A percentile compares a stretch with the other conserved stretches of the same genome.
Evolutionary conservation across 108 stramenopile species (phyloP).

Genomic region (Skeletonema potamos): DNA sequence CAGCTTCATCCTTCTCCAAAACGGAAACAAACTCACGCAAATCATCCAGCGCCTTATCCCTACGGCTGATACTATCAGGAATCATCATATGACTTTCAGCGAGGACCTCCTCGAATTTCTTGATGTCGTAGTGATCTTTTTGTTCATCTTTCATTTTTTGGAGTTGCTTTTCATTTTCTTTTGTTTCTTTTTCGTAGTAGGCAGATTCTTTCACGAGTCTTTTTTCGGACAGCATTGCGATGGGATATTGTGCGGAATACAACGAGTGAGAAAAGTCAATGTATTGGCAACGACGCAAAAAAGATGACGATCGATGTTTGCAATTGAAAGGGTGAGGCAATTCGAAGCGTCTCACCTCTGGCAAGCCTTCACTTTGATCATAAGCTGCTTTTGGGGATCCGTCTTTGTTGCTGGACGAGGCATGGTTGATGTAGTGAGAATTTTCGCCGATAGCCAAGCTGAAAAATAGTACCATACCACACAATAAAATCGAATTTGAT

Average conservation of each 20-base stretch:
- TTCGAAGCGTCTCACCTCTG: slow-evolving; percentile 68
- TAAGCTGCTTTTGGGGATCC: slow-evolving; percentile 75
- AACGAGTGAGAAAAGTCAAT: neutral
- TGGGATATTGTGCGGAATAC: neutral
- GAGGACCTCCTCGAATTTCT: slow-evolving; percentile 83
- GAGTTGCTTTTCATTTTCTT: slow-evolving; percentile 70
- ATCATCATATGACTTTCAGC: slow-evolving; percentile 87
- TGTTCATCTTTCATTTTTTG: slow-evolving; percentile 64
- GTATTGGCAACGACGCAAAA: neutral
- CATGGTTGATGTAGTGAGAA: slow-evolving; percentile 39
- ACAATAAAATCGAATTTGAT: no score
- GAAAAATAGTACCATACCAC: no score
- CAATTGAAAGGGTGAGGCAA: no score
- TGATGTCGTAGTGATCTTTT: slow-evolving; percentile 79
- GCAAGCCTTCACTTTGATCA: slow-evolving; percentile 88
- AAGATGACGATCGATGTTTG: neutral
- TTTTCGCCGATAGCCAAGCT: no score
- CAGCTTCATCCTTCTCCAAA: slow-evolving; percentile 26
- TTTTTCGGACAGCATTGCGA: neutral
- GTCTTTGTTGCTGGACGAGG: slow-evolving; percentile 24
- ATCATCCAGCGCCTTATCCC: slow-evolving; percentile 62
- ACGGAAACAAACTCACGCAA: slow-evolving; percentile 49
- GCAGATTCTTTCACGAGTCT: slow-evolving; percentile 72
- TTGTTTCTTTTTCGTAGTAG: slow-evolving; percentile 75
- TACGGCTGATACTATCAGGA: slow-evolving; percentile 65